Base-by-base conservation (phyloP, 805 yeast species). In the Suhomyces kilbournensis region DNA sequence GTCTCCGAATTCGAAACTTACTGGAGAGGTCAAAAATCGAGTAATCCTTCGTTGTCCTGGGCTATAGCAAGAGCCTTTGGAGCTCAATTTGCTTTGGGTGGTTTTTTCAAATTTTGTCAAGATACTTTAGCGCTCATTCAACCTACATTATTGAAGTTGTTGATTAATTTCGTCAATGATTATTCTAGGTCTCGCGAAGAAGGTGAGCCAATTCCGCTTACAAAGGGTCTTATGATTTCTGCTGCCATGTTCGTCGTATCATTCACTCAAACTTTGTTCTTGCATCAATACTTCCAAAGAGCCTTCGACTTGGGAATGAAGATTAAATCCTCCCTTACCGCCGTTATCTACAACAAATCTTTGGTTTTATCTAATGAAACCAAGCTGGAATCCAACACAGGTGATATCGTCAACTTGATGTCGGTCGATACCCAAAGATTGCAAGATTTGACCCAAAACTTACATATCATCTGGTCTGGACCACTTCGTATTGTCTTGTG, bases 361-460 rank as follows among this genome's bases (percentile, higher is more conserved):
- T 66, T 88, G 56, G 81, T 77, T 12, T 71, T 88, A 54, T 86
- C 93, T 1, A 84, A 82, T 58, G 94, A 88, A 63, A 81, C 90
- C 9, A 83, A 83, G 54, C 83, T 82, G 64, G 70, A 81, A 60
- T 82, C 90, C 40, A 81, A 89, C 30, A 88, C 96, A 4, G 98
- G 98, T 64, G 97, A 91, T 66, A 88, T 93, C 58, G 97, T 92
- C 53, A 92, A 92, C 65, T 76, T 92, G 62, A 90, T 92, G 97
- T 85, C 96, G 49, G 96, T 92, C 44, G 98, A 92, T 71, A 85
- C 91, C 2, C 96, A 88, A 70, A 83, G 96, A 71, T 73, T 92
- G 52, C 96, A 89, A 66, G 96, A 89, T 59, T 75, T 90, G 51
- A 81, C 87, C 22, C 91, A 88, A 65, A 82, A 85, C 68, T 81